Percentiles rank a stretch among this genome's conserved stretches.
These are phyloP conservation scores for Excoecaria cochinchinensis DNA, from an alignment of 345 rosid species.

Conservation along the genomic window DNA sequence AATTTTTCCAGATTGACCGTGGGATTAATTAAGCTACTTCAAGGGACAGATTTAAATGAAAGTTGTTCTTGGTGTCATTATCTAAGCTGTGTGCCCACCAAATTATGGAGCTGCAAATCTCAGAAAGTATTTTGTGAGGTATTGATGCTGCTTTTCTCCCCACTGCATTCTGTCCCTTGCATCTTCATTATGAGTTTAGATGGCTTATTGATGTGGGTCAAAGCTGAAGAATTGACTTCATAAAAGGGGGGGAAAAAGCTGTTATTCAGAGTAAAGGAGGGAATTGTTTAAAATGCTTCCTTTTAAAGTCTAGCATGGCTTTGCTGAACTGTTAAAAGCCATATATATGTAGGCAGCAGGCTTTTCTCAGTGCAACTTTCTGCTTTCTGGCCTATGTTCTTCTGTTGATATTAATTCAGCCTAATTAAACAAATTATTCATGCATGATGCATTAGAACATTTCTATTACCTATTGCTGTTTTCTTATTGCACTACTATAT, in stretches of 20 bases:
- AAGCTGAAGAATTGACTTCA: not conserved
- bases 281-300: not conserved
- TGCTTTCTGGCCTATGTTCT: slow-evolving; percentile 3
- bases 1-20: slow-evolving; percentile 24
- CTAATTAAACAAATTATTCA: not conserved
- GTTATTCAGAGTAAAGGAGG: not conserved
- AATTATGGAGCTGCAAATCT: slow-evolving; percentile 35
- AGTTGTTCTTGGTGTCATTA: slow-evolving; percentile 25
- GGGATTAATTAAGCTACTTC: slow-evolving; percentile 22
- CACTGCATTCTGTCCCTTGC: not conserved
- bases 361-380: not conserved
- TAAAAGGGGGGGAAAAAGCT: not conserved
- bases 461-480: not conserved
- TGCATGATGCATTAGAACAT: no score
- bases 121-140: slow-evolving; percentile 59
- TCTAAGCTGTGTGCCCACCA: slow-evolving; percentile 22
- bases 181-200: not conserved
- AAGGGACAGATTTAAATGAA: slow-evolving; percentile 19
- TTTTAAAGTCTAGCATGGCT: not conserved
- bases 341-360: not conserved
- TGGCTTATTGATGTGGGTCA: not conserved
- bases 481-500: not conserved
- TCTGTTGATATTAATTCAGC: not conserved
- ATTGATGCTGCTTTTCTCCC: slow-evolving; percentile 8
- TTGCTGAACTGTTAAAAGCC: not conserved